Percentiles rank a stretch among this genome's conserved stretches.
phyloP scores from a whole-genome alignment of 192 early-diverging fungal species.

The Oehlia diaphana region DNA sequence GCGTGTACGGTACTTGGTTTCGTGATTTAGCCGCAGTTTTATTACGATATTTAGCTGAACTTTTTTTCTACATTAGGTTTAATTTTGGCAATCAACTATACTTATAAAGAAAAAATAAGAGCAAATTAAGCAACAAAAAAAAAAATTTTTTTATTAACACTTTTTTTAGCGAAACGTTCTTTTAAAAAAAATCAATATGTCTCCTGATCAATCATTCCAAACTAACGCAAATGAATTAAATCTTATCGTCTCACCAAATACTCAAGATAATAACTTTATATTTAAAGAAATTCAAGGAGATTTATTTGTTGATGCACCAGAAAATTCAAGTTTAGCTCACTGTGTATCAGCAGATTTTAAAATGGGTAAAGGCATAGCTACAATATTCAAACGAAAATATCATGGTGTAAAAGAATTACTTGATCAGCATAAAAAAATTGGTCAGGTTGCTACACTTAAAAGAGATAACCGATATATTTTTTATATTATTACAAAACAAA shows the following conservation, averaged over 20 bases:
- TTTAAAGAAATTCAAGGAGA: constrained; percentile 37
- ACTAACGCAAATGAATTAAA: no score
- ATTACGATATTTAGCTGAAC: no score
- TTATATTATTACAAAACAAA: constrained; percentile 37
- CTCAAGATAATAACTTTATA: constrained; percentile 5
- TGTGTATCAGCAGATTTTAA: constrained; percentile 34
- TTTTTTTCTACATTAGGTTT: no score
- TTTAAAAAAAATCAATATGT: no score
- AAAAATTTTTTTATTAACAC: no score
- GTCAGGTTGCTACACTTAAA: constrained; percentile 32
- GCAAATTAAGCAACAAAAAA: no score
- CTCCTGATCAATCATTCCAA: no score
- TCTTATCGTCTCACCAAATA: background rate
- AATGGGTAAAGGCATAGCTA: constrained; percentile 35
- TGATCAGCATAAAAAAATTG: constrained; percentile 32
- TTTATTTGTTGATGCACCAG: constrained; percentile 27
- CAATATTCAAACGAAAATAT: constrained; percentile 33
- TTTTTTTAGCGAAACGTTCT: no score
- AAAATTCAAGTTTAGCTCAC: constrained; percentile 29
- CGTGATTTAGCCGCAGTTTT: no score
- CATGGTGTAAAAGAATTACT: constrained; percentile 26
- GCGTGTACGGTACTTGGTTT: no score
- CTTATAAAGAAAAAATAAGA: no score
- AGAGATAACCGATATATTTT: constrained; percentile 33
- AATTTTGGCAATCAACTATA: no score